A percentile compares a stretch with the other conserved stretches of the same genome.
phyloP scores from a whole-genome alignment of 768 basidiomycete genomes.

The Polyporus arcularius region DNA sequence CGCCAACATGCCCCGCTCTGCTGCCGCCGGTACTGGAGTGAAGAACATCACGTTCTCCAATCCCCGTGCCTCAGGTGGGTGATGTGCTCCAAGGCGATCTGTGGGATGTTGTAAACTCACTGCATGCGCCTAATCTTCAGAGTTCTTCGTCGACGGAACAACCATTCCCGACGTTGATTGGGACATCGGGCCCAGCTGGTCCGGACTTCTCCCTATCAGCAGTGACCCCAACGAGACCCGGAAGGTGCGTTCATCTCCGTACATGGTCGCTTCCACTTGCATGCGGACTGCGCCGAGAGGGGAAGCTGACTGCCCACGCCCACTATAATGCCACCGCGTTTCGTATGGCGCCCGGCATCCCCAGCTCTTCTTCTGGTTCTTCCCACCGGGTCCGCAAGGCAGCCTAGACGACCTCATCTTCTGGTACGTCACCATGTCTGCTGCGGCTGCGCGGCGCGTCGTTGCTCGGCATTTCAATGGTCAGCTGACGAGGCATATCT shows the following conservation, averaged over 20 bases:
- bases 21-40: conserved; percentile 25
- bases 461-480: neutral
- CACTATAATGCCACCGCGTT: neutral
- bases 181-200: conserved; percentile 76
- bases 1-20: conserved; percentile 11
- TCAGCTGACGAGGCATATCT: neutral
- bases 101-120: neutral
- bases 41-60: conserved; percentile 75
- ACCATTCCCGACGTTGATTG: conserved; percentile 69
- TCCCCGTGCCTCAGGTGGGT: conserved; percentile 58
- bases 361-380: conserved; percentile 84
- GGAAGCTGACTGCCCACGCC: conserved; percentile 8
- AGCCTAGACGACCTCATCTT: conserved; percentile 74
- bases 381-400: conserved; percentile 74
- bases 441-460: neutral
- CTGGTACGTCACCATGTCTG: conserved; percentile 47
- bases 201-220: conserved; percentile 75
- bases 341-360: neutral
- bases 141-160: conserved; percentile 70
- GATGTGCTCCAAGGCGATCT: neutral
- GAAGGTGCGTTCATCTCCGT: conserved; percentile 42
- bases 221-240: conserved; percentile 59
- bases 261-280: neutral
- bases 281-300: neutral
- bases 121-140: conserved; percentile 32